Percentiles rank a stretch among this genome's conserved stretches.
Evolutionary conservation across 2,329 filamentous ascomycete species (phyloP).

Genomic region (Plectosphaerella plurivora): DNA sequence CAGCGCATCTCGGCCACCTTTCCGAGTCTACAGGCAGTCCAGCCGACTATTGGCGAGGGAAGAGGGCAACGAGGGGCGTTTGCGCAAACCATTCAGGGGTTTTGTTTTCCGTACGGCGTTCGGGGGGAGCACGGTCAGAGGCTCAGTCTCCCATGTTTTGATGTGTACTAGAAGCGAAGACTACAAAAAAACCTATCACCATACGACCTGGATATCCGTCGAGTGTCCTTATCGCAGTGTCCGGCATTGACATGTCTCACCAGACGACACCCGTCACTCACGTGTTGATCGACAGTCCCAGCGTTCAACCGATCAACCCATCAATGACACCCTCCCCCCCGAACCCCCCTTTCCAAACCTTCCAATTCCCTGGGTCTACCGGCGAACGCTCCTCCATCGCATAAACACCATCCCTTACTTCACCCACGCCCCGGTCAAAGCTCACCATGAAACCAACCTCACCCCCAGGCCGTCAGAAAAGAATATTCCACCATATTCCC

Average conservation of each 20-base stretch:
- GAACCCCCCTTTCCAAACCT: neutral
- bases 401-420: neutral
- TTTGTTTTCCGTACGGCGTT: slow-evolving; percentile 2
- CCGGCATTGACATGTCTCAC: neutral
- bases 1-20: no score
- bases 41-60: no score
- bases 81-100: neutral
- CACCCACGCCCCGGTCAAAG: neutral
- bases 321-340: neutral
- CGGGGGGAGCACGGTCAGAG: neutral
- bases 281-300: neutral
- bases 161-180: slow-evolving; percentile 5
- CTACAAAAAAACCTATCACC: slow-evolving; percentile 10
- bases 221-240: neutral
- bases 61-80: neutral
- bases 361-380: no score
- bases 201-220: neutral
- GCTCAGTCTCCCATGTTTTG: neutral
- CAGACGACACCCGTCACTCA: no score
- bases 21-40: no score
- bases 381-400: no score
- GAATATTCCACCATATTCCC: no score
- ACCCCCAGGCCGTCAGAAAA: no score
- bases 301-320: neutral
- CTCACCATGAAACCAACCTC: neutral